phyloP scores from a whole-genome alignment of 1,284 basidiomycete genomes.

The Phylloporus gajari region DNA sequence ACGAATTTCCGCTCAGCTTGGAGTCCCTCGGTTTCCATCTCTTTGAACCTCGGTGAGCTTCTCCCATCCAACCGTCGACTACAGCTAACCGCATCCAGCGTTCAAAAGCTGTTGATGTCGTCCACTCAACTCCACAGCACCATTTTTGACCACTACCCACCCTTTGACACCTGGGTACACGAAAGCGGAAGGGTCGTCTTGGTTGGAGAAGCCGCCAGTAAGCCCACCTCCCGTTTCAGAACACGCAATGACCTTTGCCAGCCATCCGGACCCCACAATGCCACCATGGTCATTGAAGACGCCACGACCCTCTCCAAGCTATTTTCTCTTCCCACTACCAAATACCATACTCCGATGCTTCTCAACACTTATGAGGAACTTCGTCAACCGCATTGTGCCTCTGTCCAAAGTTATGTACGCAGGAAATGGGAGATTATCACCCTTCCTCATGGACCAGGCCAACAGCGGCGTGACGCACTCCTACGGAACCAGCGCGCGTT shows the following conservation, averaged over 20 bases:
- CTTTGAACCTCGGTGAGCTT: conserved; percentile 49
- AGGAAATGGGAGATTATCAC: conserved; percentile 54
- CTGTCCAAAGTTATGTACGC: conserved; percentile 51
- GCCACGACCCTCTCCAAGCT: conserved; percentile 61
- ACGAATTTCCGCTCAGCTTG: conserved; percentile 39
- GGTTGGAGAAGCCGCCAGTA: conserved; percentile 62
- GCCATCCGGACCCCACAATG: conserved; percentile 53
- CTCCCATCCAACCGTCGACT: background rate
- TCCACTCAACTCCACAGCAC: conserved; percentile 49
- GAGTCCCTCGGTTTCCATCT: conserved; percentile 32
- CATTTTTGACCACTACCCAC: conserved; percentile 48
- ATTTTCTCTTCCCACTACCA: conserved; percentile 55
- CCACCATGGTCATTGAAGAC: conserved; percentile 59
- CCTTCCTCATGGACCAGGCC: conserved; percentile 51
- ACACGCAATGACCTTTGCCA: conserved; percentile 16
- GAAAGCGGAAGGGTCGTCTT: conserved; percentile 58
- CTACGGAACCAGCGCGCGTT: conserved; percentile 45
- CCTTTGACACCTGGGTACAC: conserved; percentile 58
- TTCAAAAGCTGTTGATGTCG: conserved; percentile 54
- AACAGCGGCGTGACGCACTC: conserved; percentile 51
- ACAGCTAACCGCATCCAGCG: conserved; percentile 29
- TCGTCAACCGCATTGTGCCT: conserved; percentile 54
- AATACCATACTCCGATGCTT: conserved; percentile 54
- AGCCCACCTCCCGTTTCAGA: conserved; percentile 16
- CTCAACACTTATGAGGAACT: conserved; percentile 61